These are phyloP conservation scores for Blepharisma stoltei DNA, from an alignment of 73 alveolate genomes.

Conservation along the genomic window DNA sequence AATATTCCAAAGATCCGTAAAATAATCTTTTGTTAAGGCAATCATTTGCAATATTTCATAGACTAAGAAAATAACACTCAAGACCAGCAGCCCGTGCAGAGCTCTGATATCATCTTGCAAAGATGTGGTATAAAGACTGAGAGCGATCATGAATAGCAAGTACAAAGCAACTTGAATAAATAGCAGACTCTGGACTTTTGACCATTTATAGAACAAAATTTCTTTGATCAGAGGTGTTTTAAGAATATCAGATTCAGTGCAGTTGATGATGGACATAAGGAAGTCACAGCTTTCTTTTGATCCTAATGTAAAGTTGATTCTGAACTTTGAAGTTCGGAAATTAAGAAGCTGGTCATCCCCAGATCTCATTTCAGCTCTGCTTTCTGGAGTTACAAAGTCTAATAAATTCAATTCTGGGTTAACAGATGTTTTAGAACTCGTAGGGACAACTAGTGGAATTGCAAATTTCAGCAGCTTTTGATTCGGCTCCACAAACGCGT, in stretches of 20 bases:
- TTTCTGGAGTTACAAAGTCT: too few relatives aligned
- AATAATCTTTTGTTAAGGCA: background rate
- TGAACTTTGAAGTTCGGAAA: background rate
- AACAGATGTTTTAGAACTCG: too few relatives aligned
- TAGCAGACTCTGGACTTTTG: background rate
- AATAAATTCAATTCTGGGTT: too few relatives aligned
- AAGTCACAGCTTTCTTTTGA: conserved; percentile 12
- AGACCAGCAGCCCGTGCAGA: background rate
- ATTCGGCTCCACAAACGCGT: background rate
- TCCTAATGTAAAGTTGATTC: conserved; percentile 21
- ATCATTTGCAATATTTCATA: background rate
- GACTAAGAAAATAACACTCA: background rate
- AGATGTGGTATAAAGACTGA: background rate
- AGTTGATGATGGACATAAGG: background rate
- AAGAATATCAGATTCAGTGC: background rate
- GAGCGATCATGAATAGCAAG: background rate
- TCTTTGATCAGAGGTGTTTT: conserved; percentile 6
- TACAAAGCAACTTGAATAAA: background rate
- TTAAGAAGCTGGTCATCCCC: too few relatives aligned
- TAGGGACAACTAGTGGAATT: background rate
- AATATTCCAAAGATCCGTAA: conserved; percentile 6
- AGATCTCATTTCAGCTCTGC: too few relatives aligned
- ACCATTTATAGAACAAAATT: conserved; percentile 14
- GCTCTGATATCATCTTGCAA: background rate
- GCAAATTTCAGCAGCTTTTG: background rate